A percentile compares a stretch with the other conserved stretches of the same genome.
Conservation (phyloP, 1,284 basidiomycete species). For the Tylopilus sp. region DNA sequence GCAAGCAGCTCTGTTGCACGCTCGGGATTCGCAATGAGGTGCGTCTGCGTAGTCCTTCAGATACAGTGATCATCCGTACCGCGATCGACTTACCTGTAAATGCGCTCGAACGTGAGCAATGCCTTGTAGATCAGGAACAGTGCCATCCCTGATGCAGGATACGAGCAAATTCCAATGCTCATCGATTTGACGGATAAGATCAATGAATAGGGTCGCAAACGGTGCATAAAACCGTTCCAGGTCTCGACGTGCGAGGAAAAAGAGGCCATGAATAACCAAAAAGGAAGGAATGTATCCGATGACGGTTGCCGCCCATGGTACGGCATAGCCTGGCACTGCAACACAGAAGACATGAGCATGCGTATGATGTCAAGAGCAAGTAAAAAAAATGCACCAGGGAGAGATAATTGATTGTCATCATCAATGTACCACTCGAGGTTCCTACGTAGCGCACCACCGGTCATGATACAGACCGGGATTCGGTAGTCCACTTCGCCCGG, state of each 20-base stretch:
- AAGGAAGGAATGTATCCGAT: slow-evolving; percentile 27
- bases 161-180: slow-evolving; percentile 32
- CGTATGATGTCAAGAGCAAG: not conserved
- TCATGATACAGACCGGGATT: slow-evolving; percentile 21
- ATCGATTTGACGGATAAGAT: slow-evolving; percentile 26
- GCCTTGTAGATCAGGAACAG: slow-evolving; percentile 27
- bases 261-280: slow-evolving; percentile 35
- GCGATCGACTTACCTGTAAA: slow-evolving; percentile 18
- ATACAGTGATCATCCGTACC: not conserved
- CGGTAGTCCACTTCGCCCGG: slow-evolving; percentile 19
- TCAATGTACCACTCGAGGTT: slow-evolving; percentile 17
- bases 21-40: slow-evolving; percentile 4
- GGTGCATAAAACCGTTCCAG: slow-evolving; percentile 11
- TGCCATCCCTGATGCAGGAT: slow-evolving; percentile 24
- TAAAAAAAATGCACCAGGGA: slow-evolving; percentile 5
- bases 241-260: slow-evolving; percentile 19
- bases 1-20: slow-evolving; percentile 4
- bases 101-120: slow-evolving; percentile 22
- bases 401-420: slow-evolving; percentile 18
- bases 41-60: slow-evolving; percentile 4
- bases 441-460: slow-evolving; percentile 14
- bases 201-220: slow-evolving; percentile 22
- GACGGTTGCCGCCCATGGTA: slow-evolving; percentile 28
- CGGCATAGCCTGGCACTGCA: slow-evolving; percentile 26
- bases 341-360: not conserved